Evolutionary conservation across 306 rosid species (phyloP), one percentile per base, ranked within the genome.

Genomic region (Glycine tomentella): DNA sequence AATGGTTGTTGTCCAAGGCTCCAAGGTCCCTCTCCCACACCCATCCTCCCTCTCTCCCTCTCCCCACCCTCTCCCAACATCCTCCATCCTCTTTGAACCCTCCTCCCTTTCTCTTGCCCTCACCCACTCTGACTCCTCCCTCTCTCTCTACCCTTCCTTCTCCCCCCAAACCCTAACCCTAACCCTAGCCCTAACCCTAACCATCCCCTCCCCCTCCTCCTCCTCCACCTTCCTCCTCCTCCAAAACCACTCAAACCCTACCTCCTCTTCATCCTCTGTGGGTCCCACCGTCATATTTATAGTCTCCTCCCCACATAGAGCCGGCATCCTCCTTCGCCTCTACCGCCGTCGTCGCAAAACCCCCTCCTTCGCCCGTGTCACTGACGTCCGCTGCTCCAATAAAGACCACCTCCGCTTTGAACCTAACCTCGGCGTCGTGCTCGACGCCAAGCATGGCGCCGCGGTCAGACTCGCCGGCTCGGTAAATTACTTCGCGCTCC

Each of bases 41-140:
- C 83, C 87, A 33, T 88, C 89, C 17, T 88, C 92, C 42, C 86
- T 90, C 81, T 86, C 89, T 5, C 88, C 94, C 9, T 87, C 90
- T 2, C 76, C 72, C 16, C 76, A 59, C 5, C 71, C 65, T 25
- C 31, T 25, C 31, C 31, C 31, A 25, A 25, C 31, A 36, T 64
- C 90, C 75, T 91, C 97, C 20, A 55, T 92, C 64, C 94, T 88
- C 85, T 92, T 91, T 66, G 99, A 95, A 49, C 93, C 97, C 64
- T 53, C 67, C 67, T 91, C 97, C 15, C 94, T 81, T 55, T 90
- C 97, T 15, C 94, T 93, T 10, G 92, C 99, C 63, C 95, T 95
- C 4, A 86, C 89, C 82, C 94, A 95, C 86, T 87, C 97, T 65
- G 97, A 95, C 75, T 90, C 99, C 8, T 89, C 97, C 5, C 50